Evolutionary conservation across 2,329 filamentous ascomycete species (phyloP).

Genomic region (Daldinia sp.): DNA sequence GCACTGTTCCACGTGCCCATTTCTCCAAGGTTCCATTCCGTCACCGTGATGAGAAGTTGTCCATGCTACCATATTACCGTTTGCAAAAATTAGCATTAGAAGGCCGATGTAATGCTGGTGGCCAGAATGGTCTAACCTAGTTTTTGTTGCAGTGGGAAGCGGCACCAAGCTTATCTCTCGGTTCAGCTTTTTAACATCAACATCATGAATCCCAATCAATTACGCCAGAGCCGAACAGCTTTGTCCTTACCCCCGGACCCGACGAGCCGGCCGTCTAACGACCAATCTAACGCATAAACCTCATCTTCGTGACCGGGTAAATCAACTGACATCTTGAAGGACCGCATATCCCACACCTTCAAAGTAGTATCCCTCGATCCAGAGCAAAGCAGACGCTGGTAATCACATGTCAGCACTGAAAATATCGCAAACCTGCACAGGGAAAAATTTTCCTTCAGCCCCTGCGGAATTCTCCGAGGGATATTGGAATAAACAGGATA

Average conservation of each 20-base stretch:
- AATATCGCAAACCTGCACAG: background rate
- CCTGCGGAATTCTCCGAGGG: background rate
- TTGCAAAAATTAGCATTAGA: slow-evolving; percentile 4
- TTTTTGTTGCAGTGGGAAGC: slow-evolving; percentile 13
- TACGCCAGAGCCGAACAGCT: slow-evolving; percentile 71
- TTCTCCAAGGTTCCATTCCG: slow-evolving; percentile 10
- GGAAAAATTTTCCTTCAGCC: background rate
- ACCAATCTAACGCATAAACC: slow-evolving; percentile 96
- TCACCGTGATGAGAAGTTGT: slow-evolving; percentile 10
- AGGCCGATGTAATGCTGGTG: slow-evolving; percentile 13
- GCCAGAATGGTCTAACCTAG: slow-evolving; percentile 18
- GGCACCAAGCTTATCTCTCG: slow-evolving; percentile 28
- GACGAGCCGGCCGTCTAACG: slow-evolving; percentile 85
- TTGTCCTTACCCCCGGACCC: slow-evolving; percentile 95
- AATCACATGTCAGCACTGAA: slow-evolving; percentile 29
- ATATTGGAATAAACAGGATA: slow-evolving; percentile 4
- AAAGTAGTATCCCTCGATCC: slow-evolving; percentile 91
- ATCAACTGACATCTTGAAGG: slow-evolving; percentile 80
- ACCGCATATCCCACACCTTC: slow-evolving; percentile 89
- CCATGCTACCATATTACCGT: slow-evolving; percentile 3
- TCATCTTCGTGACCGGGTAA: slow-evolving; percentile 91
- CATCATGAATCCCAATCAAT: slow-evolving; percentile 50
- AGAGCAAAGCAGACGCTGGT: slow-evolving; percentile 73
- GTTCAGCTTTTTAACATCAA: slow-evolving; percentile 25
- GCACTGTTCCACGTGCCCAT: slow-evolving; percentile 8